A percentile compares a stretch with the other conserved stretches of the same genome.
These are phyloP conservation scores for Coniochaeta sp. DNA, from an alignment of 2,329 filamentous ascomycete genomes.

Conservation along the genomic window DNA sequence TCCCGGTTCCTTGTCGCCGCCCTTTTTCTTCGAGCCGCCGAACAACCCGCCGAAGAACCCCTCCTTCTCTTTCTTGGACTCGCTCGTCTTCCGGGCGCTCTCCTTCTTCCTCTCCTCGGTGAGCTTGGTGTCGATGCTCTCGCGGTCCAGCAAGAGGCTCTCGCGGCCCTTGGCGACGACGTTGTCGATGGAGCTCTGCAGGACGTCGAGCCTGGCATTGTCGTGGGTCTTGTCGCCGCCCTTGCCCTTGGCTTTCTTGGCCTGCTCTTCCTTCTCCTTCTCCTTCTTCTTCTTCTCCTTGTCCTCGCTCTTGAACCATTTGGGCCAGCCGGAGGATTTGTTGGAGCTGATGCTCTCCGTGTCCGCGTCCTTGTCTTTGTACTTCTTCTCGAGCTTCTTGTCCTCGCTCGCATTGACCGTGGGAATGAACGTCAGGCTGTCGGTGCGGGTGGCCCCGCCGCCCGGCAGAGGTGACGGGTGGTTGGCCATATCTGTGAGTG, in stretches of 20 bases:
- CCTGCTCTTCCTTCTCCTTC: slow-evolving; percentile 51
- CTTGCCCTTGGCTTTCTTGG: slow-evolving; percentile 50
- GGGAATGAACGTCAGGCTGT: slow-evolving; percentile 73
- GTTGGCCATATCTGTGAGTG: slow-evolving; percentile 57
- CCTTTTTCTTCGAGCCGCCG: slow-evolving; percentile 81
- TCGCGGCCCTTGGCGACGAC: slow-evolving; percentile 62
- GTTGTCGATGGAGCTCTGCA: slow-evolving; percentile 80
- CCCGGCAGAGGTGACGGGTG: slow-evolving; percentile 64
- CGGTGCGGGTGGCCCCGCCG: slow-evolving; percentile 60
- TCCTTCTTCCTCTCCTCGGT: slow-evolving; percentile 81
- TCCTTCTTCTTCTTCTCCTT: slow-evolving; percentile 62
- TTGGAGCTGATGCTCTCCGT: slow-evolving; percentile 64
- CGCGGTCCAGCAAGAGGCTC: slow-evolving; percentile 75
- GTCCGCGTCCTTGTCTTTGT: slow-evolving; percentile 58
- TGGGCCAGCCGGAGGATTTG: slow-evolving; percentile 69
- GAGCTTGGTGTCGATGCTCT: slow-evolving; percentile 62
- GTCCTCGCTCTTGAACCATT: slow-evolving; percentile 76
- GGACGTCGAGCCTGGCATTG: slow-evolving; percentile 73
- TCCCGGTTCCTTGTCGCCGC: slow-evolving; percentile 66
- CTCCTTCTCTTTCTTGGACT: slow-evolving; percentile 85
- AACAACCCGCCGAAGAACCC: slow-evolving; percentile 93
- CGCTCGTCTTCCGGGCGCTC: slow-evolving; percentile 62
- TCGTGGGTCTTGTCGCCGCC: slow-evolving; percentile 66
- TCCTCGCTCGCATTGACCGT: slow-evolving; percentile 59
- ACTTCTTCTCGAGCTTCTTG: slow-evolving; percentile 65